A percentile compares a stretch with the other conserved stretches of the same genome.
phyloP scores from a whole-genome alignment of 1,284 basidiomycete species.

The Ganoderma lingzhi region DNA sequence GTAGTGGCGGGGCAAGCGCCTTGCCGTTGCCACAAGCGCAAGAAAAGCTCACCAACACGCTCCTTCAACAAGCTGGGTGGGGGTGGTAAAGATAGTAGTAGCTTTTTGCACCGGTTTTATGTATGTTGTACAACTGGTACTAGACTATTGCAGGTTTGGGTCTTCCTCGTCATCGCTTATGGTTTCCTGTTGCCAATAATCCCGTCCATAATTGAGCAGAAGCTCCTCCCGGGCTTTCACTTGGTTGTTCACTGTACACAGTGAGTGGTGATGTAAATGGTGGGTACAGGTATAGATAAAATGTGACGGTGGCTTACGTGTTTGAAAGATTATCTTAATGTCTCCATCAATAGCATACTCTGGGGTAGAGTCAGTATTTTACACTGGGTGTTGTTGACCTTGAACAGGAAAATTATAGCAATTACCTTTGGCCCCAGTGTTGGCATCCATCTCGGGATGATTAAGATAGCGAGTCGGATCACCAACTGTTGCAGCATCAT shows the following conservation, averaged over 20 bases:
- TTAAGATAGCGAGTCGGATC: slow-evolving; percentile 69
- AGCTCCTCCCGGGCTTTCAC: slow-evolving; percentile 54
- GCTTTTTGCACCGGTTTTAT: background rate
- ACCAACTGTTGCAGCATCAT: slow-evolving; percentile 62
- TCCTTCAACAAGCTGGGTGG: slow-evolving; percentile 43
- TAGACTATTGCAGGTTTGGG: slow-evolving; percentile 2
- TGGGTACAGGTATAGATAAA: too few relatives aligned
- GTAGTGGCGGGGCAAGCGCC: slow-evolving; percentile 17
- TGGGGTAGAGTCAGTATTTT: slow-evolving; percentile 36
- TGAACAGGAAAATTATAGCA: slow-evolving; percentile 21
- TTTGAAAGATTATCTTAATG: slow-evolving; percentile 63
- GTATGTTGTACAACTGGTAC: slow-evolving; percentile 18
- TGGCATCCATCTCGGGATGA: slow-evolving; percentile 50
- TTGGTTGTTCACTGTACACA: slow-evolving; percentile 33
- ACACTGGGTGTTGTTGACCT: background rate
- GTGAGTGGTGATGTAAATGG: background rate
- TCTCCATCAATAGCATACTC: slow-evolving; percentile 66
- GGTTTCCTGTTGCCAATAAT: slow-evolving; percentile 41
- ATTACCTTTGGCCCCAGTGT: slow-evolving; percentile 55
- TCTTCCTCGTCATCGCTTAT: background rate
- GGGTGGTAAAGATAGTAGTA: slow-evolving; percentile 31
- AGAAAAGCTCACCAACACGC: slow-evolving; percentile 39
- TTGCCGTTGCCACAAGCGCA: slow-evolving; percentile 26
- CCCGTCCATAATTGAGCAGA: slow-evolving; percentile 58
- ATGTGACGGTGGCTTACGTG: slow-evolving; percentile 49